A percentile compares a stretch with the other conserved stretches of the same genome.
These are phyloP conservation scores for Podospora appendiculata DNA, from an alignment of 495 filamentous ascomycete species.

Conservation along the genomic window DNA sequence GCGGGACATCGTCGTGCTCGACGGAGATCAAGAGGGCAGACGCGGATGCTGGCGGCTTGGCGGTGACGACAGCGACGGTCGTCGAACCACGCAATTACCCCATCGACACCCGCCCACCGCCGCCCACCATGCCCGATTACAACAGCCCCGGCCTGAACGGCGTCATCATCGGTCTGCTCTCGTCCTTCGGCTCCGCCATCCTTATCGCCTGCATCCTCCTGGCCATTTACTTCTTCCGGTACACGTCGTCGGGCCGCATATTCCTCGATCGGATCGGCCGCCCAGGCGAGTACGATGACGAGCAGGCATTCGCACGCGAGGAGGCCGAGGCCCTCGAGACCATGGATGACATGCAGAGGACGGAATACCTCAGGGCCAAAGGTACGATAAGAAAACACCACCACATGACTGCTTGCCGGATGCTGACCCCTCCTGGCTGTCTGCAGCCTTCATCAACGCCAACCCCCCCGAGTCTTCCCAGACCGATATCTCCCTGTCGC, in stretches of 20 bases:
- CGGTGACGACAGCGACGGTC: slow-evolving; percentile 12
- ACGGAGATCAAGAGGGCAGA: not conserved
- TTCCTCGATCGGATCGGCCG: slow-evolving; percentile 88
- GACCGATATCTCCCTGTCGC: slow-evolving; percentile 94
- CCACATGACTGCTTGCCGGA: not conserved
- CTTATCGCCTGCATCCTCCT: slow-evolving; percentile 75
- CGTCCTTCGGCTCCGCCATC: slow-evolving; percentile 89
- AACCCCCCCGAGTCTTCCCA: slow-evolving; percentile 93
- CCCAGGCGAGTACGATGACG: slow-evolving; percentile 95
- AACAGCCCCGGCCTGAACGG: slow-evolving; percentile 48
- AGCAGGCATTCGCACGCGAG: slow-evolving; percentile 83
- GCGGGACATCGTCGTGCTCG: too few species aligned
- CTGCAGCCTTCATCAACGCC: slow-evolving; percentile 78
- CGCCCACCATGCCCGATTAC: slow-evolving; percentile 18
- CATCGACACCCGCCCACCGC: slow-evolving; percentile 1
- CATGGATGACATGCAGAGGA: slow-evolving; percentile 89
- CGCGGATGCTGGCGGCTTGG: slow-evolving; percentile 11
- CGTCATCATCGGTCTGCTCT: slow-evolving; percentile 89
- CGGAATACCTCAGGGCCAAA: slow-evolving; percentile 91
- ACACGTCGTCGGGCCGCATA: slow-evolving; percentile 82
- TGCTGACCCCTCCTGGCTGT: not conserved
- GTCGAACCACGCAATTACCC: slow-evolving; percentile 4
- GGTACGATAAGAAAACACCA: slow-evolving; percentile 45
- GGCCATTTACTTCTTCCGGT: slow-evolving; percentile 88
- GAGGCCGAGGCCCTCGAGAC: slow-evolving; percentile 90